Evolutionary conservation across 2,329 filamentous ascomycete genomes (phyloP), one percentile per base, ranked within the genome.

Genomic region (Pezicula carpinea): DNA sequence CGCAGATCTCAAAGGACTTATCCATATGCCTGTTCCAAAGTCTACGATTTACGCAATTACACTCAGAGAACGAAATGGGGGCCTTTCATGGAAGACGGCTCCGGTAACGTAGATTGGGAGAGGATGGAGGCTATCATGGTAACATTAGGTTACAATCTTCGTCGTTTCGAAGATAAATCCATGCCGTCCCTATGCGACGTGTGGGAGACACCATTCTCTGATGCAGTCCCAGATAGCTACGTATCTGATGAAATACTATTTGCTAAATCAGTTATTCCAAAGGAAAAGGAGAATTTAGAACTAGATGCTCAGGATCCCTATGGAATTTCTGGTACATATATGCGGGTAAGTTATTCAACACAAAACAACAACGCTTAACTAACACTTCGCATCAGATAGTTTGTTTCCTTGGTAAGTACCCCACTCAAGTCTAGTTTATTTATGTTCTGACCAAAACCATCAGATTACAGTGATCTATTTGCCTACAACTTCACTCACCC

Each of bases 21-120:
- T 59, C 77, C 80, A 1, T 83, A 75, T 53, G 87, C 87, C 1
- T 76, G 80, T 45, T 78, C 80, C 39, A 78, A 79, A 51, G 84
- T 91, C 3, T 92, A 91, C 54, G 86, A 91, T 59, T 66, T 91
- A 40, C 73, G 87, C 1, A 75, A 83, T 53, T 87, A 89, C 63
- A 85, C 77, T 0, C 62, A 68, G 2, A 62, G 65, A 21, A 83
- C 76, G 1, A 63, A 72, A 31, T 91, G 87, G 86, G 87, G 87
- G 0, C 87, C 87, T 0, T 91, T 88, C 57, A 68, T 76, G 58
- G 69, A 77, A 42, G 85, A 90, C 58, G 79, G 76, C 1, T 74
- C 71, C 2, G 74, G 73, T 44, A 64, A 66, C 5, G 82, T 88
- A 0, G 86, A 92, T 64, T 92, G 87, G 87, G 85, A 91, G 64